Base-by-base conservation (phyloP, 1,139 yeast species). In the Pneumocystis oryctolagi region DNA sequence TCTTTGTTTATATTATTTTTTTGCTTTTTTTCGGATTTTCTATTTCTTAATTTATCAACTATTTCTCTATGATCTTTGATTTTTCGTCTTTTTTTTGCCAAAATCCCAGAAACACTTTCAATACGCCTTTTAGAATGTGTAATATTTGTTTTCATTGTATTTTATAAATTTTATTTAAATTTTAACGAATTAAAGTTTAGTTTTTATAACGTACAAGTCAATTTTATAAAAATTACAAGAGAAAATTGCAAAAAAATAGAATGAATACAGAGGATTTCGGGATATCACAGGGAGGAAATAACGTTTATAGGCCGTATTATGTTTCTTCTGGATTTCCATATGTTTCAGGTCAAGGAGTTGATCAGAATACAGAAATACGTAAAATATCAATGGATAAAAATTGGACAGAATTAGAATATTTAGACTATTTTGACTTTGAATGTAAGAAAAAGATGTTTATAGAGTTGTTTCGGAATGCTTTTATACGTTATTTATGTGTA, bases 361-460 rank as follows among this genome's bases (percentile, higher is more conserved):
- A 18, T 5, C 55, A 28, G 3, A 25, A 47, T 47, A 14, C 12
- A 6, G 31, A 20, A 25, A 8, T 37, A 16, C 18, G 16, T 16
- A 37, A 37, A 37, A 18, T 9, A 14, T 9, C 55, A 18, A 12
- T 5, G 25, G 16, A 20, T 6, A 42, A 47, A 14, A 47, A 47
- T 25, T 47, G 55, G 55, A 47, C 64, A 1, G 68, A 67, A 62
- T 60, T 65, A 14, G 69, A 67, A 59, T 67, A 67, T 60, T 64
- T 64, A 28, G 66, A 67, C 58, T 65, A 67, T 47, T 59, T 66
- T 32, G 67, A 64, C 20, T 59, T 65, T 47, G 65, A 64, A 4
- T 62, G 64, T n/a, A 59, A 63, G 32, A 37, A 66, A 3, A 67
- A 66, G 16, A 31, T 67, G 9, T 58, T 67, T 39, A 58, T 63